Conservation (phyloP, 169 alveolate genomes). For the Cryptosporidium felis region DNA sequence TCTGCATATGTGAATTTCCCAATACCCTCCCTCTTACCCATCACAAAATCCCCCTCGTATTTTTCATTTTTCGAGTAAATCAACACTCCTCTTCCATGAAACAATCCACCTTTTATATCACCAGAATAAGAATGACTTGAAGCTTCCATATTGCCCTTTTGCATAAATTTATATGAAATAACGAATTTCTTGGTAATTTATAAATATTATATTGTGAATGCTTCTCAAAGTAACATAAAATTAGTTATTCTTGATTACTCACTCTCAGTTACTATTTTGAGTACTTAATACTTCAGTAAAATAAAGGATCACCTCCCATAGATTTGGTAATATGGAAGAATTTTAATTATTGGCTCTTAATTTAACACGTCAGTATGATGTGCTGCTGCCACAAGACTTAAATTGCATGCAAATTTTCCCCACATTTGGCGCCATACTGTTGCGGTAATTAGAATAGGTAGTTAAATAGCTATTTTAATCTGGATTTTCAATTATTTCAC, state of each 20-base stretch:
- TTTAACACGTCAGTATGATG: conserved; percentile 70
- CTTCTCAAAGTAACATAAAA: too few relatives aligned
- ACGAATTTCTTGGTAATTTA: too few relatives aligned
- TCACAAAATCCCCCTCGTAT: conserved; percentile 95
- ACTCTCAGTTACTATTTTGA: too few relatives aligned
- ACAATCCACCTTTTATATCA: conserved; percentile 90
- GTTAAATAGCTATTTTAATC: too few relatives aligned
- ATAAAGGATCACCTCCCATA: neutral
- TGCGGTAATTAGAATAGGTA: too few relatives aligned
- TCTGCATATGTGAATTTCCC: conserved; percentile 92
- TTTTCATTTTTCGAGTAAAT: conserved; percentile 88
- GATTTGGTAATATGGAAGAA: neutral
- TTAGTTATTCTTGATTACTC: too few relatives aligned
- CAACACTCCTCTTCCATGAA: conserved; percentile 90
- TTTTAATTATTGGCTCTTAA: neutral
- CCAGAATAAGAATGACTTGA: conserved; percentile 87
- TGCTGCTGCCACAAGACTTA: conserved; percentile 70
- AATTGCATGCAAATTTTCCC: conserved; percentile 68
- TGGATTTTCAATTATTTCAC: too few relatives aligned
- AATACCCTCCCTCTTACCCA: conserved; percentile 93
- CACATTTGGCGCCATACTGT: conserved; percentile 71
- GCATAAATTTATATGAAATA: too few relatives aligned
- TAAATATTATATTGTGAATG: too few relatives aligned
- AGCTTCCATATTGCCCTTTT: conserved; percentile 43
- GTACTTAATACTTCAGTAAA: too few relatives aligned